These are phyloP conservation scores for Terana coerulea DNA, from an alignment of 768 basidiomycete genomes.

Conservation along the genomic window DNA sequence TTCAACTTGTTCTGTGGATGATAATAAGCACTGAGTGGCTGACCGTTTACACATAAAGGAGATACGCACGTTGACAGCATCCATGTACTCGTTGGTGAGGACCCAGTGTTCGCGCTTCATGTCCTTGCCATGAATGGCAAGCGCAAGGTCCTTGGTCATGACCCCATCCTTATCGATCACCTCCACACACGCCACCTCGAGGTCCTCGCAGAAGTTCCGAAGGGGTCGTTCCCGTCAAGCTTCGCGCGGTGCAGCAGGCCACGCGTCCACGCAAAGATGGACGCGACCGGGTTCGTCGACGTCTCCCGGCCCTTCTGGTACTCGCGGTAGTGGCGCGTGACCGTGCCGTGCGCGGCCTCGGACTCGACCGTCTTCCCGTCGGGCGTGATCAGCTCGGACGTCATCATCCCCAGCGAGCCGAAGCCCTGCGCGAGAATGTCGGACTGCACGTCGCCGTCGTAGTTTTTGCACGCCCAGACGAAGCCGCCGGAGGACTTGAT, in stretches of 20 bases:
- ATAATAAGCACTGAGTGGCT: background rate
- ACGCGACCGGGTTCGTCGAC: slow-evolving; percentile 97
- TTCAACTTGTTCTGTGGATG: slow-evolving; percentile 22
- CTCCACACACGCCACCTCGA: slow-evolving; percentile 88
- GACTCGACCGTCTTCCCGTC: slow-evolving; percentile 91
- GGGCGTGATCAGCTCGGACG: slow-evolving; percentile 90
- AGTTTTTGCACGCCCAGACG: slow-evolving; percentile 69
- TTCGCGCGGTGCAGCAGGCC: slow-evolving; percentile 91
- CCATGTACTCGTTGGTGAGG: slow-evolving; percentile 91
- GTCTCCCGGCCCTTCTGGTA: slow-evolving; percentile 97
- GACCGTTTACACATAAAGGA: background rate
- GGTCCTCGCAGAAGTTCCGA: slow-evolving; percentile 70
- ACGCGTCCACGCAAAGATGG: slow-evolving; percentile 98
- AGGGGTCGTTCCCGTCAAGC: slow-evolving; percentile 76
- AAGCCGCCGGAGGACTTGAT: slow-evolving; percentile 93
- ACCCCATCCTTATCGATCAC: slow-evolving; percentile 86
- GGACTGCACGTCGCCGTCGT: slow-evolving; percentile 61
- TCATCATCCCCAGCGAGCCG: slow-evolving; percentile 98
- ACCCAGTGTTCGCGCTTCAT: slow-evolving; percentile 97
- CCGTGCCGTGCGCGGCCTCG: slow-evolving; percentile 97
- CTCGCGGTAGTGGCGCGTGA: slow-evolving; percentile 96
- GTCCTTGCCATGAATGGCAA: slow-evolving; percentile 88
- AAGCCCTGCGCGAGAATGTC: slow-evolving; percentile 98
- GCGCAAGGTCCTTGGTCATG: slow-evolving; percentile 97
- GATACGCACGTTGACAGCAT: slow-evolving; percentile 74